These are phyloP conservation scores for Pholiota adiposa DNA, from an alignment of 1,284 basidiomycete species.

Conservation along the genomic window DNA sequence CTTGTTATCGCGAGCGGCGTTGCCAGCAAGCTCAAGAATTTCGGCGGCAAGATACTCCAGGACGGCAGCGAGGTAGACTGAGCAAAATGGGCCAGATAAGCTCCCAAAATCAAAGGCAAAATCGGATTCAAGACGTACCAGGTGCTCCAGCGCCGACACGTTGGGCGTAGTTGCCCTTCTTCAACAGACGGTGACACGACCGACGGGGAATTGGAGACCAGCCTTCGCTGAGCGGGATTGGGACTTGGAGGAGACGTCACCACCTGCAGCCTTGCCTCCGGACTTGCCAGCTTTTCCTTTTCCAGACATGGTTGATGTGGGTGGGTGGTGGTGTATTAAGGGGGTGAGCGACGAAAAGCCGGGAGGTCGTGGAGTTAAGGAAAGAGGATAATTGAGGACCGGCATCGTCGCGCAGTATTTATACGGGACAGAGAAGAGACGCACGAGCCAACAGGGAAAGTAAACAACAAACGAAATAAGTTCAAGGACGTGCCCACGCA, in stretches of 20 bases:
- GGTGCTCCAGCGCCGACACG: slow-evolving; percentile 81
- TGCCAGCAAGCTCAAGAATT: slow-evolving; percentile 87
- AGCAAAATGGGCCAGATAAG: neutral
- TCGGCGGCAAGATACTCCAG: slow-evolving; percentile 86
- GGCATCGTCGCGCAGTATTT: slow-evolving; percentile 35
- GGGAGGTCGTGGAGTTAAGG: slow-evolving; percentile 20
- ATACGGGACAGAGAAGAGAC: slow-evolving; percentile 33
- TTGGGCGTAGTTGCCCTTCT: slow-evolving; percentile 85
- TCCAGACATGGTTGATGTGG: slow-evolving; percentile 47
- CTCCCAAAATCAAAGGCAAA: neutral
- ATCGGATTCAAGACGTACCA: slow-evolving; percentile 50
- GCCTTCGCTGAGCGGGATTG: slow-evolving; percentile 84
- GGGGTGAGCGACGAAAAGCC: slow-evolving; percentile 13
- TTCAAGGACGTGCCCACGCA: slow-evolving; percentile 22
- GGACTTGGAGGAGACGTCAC: slow-evolving; percentile 48
- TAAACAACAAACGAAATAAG: slow-evolving; percentile 31
- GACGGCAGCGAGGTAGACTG: slow-evolving; percentile 80
- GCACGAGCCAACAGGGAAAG: slow-evolving; percentile 22
- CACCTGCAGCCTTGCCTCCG: slow-evolving; percentile 58
- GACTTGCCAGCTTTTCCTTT: slow-evolving; percentile 62
- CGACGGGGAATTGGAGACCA: slow-evolving; percentile 86
- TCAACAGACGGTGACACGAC: slow-evolving; percentile 90
- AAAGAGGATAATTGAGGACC: slow-evolving; percentile 19
- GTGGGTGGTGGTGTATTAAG: slow-evolving; percentile 18
- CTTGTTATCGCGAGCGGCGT: slow-evolving; percentile 81